phyloP scores from a whole-genome alignment of 805 yeast genomes.

The Wickerhamomyces sydowiorum region DNA sequence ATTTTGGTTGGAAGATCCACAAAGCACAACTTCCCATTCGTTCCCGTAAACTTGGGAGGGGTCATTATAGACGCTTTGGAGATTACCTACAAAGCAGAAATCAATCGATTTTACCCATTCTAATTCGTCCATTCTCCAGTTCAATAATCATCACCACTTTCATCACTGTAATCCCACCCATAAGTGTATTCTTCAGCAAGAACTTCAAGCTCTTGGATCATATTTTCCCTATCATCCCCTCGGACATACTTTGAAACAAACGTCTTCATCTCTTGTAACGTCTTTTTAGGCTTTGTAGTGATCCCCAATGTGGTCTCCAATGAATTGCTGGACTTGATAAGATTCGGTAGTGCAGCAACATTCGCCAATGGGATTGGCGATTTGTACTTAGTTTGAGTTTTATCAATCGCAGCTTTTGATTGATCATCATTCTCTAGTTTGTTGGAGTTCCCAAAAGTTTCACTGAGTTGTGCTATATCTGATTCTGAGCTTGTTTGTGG shows the following conservation, averaged over 20 bases:
- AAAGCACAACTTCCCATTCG: too few relatives aligned
- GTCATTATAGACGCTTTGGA: too few relatives aligned
- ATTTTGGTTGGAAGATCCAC: too few relatives aligned
- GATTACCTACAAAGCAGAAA: too few relatives aligned
- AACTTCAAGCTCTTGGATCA: constrained; percentile 41
- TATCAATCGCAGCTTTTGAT: constrained; percentile 1
- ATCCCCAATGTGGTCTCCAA: constrained; percentile 16
- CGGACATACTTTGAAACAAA: constrained; percentile 25
- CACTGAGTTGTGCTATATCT: background rate
- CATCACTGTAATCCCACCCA: constrained; percentile 42
- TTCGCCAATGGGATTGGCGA: constrained; percentile 12
- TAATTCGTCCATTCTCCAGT: constrained; percentile 8
- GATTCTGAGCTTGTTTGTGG: background rate
- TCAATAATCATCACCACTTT: constrained; percentile 31
- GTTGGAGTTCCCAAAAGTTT: constrained; percentile 15
- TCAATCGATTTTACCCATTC: too few relatives aligned
- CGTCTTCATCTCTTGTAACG: constrained; percentile 20
- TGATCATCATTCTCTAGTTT: background rate
- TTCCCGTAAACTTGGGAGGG: too few relatives aligned
- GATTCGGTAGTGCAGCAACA: constrained; percentile 29
- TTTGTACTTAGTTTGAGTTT: constrained; percentile 3
- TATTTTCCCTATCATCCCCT: constrained; percentile 48
- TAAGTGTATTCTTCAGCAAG: constrained; percentile 41
- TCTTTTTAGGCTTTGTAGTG: constrained; percentile 12
- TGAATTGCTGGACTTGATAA: constrained; percentile 10